A percentile compares a stretch with the other conserved stretches of the same genome.
Evolutionary conservation across 2,329 filamentous ascomycete genomes (phyloP).

Genomic region (Exophiala sp.): DNA sequence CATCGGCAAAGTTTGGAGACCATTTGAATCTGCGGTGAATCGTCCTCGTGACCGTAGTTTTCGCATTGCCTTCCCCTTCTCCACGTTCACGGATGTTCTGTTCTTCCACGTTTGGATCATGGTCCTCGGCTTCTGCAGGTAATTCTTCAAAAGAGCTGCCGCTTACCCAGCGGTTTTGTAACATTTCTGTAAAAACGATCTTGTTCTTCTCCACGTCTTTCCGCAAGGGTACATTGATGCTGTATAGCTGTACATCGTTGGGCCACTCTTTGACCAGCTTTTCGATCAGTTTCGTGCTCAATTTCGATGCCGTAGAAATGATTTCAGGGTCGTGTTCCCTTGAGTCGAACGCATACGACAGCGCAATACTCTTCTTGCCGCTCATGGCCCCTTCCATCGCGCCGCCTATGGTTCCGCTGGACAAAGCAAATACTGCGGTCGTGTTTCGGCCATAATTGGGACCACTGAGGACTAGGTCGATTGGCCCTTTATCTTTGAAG

Average conservation of each 20-base stretch:
- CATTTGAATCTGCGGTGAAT: slow-evolving; percentile 90
- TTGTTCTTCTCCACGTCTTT: slow-evolving; percentile 68
- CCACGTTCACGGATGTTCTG: slow-evolving; percentile 67
- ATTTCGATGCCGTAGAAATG: slow-evolving; percentile 71
- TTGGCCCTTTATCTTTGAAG: slow-evolving; percentile 66
- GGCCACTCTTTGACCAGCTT: slow-evolving; percentile 73
- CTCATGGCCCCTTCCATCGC: slow-evolving; percentile 75
- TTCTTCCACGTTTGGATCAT: slow-evolving; percentile 64
- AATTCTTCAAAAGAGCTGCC: slow-evolving; percentile 84
- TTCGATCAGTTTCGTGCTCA: slow-evolving; percentile 74
- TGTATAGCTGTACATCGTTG: slow-evolving; percentile 75
- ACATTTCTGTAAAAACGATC: slow-evolving; percentile 77
- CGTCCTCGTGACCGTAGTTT: slow-evolving; percentile 42
- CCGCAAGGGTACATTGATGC: slow-evolving; percentile 82
- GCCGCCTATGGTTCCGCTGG: slow-evolving; percentile 72
- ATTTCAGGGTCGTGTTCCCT: slow-evolving; percentile 77
- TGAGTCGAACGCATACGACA: slow-evolving; percentile 87
- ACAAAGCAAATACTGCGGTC: slow-evolving; percentile 73
- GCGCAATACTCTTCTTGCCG: slow-evolving; percentile 67
- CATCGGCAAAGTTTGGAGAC: slow-evolving; percentile 81
- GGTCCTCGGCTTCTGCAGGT: slow-evolving; percentile 59
- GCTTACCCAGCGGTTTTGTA: slow-evolving; percentile 87
- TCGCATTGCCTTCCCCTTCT: slow-evolving; percentile 35
- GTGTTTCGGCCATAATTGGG: slow-evolving; percentile 83
- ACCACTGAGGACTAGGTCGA: slow-evolving; percentile 74